These are phyloP conservation scores for Multifurca ochricompacta DNA, from an alignment of 768 basidiomycete genomes.

Conservation along the genomic window DNA sequence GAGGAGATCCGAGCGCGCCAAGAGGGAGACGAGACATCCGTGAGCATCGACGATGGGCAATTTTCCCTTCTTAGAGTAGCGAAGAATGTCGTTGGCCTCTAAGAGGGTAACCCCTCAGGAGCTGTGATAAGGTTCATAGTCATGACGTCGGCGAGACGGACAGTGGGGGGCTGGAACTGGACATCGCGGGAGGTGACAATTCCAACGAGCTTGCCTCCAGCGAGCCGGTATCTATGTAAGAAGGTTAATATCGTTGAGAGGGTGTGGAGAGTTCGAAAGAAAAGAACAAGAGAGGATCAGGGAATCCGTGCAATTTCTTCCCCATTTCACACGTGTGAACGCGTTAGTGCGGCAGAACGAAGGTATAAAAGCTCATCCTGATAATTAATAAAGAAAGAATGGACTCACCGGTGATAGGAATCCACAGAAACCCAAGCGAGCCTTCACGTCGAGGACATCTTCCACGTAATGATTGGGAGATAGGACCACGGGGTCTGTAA, in stretches of 20 bases:
- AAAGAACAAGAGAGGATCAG: constrained; percentile 1
- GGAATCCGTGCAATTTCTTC: constrained; percentile 35
- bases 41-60: constrained; percentile 71
- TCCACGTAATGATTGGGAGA: constrained; percentile 70
- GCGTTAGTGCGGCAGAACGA: constrained; percentile 86
- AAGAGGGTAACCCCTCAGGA: constrained; percentile 79
- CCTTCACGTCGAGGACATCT: constrained; percentile 91
- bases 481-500: constrained; percentile 87
- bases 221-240: constrained; percentile 63
- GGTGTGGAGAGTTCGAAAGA: background rate
- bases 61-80: constrained; percentile 96
- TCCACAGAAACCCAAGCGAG: constrained; percentile 90
- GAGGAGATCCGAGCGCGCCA: constrained; percentile 93
- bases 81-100: constrained; percentile 91
- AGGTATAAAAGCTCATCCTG: constrained; percentile 58
- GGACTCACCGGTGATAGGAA: constrained; percentile 92
- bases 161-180: constrained; percentile 72
- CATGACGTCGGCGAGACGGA: constrained; percentile 78
- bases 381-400: constrained; percentile 2
- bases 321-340: constrained; percentile 65
- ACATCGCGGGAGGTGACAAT: constrained; percentile 96
- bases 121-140: constrained; percentile 84
- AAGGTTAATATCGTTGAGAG: constrained; percentile 23
- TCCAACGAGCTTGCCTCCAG: constrained; percentile 87
- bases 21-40: constrained; percentile 68